Evolutionary conservation across 192 early-diverging fungal genomes (phyloP), one percentile per base, ranked within the genome.

Genomic region (Phycomyces nitens): DNA sequence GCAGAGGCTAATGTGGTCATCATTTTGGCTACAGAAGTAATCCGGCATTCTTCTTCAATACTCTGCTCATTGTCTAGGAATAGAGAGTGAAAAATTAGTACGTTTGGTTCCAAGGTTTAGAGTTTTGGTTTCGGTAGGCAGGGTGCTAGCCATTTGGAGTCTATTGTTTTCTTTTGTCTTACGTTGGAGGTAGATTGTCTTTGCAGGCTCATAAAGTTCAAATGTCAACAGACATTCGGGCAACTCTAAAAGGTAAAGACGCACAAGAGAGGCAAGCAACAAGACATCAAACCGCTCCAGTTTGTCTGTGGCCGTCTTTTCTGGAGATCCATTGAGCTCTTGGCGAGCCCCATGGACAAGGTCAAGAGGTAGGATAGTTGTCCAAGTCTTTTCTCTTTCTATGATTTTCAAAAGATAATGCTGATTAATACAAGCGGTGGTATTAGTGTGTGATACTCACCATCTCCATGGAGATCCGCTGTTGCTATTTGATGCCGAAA

Each of bases 201-300:
- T 84, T 39, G 85, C 74, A 16, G 87, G 79, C 7, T 86, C 87
- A 53, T 90, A 88, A 22, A 89, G 77, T 58, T 87, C 86, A 64
- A 80, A 80, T 6, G 87, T 87, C 15, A 86, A 76, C 40, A 90
- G 56, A 20, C 86, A 88, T 60, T 78, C 79, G 24, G 88, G 88
- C 6, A 90, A 70, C 64, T 90, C 88, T 61, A 86, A 70, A 34
- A 90, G 74, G 55, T 90, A 90, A n/a, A 90, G 68, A 5, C 84
- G 78, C 26, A 90, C 58, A 7, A 80, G 68, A 34, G 80, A 82
- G 23, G 83, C 84, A 11, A 86, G 68, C 10, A 84, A 70, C 1
- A 81, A 65, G 18, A 84, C 63, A 66, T 88, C 86, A 58, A 84
- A 81, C 20, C 70, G 47, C 29, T 83, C 76, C 41, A 90, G 60